Evolutionary conservation across 1,284 basidiomycete genomes (phyloP), one percentile per base, ranked within the genome.

Genomic region (Apiotrichum brassicae): DNA sequence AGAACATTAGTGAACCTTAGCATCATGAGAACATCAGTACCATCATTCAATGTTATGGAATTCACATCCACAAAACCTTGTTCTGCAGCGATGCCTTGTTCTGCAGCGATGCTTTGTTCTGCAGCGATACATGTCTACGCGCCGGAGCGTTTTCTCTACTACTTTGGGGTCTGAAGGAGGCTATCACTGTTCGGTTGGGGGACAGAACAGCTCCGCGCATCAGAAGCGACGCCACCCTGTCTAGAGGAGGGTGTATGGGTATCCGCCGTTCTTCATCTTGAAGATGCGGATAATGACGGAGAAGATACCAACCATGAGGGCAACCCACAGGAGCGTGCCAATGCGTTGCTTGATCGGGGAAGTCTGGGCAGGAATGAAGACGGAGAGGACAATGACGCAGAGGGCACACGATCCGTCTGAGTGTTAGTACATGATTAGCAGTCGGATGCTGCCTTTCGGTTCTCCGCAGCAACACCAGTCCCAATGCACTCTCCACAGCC

Each of bases 211-310:
- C 11, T 14, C 22, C 22, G 5, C 22, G 14, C 37, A 6, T 14
- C 12, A 12, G 19, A 4, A 14, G 3, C 22, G 4, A 12, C 37
- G 6, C 12, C 37, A n/a, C 6, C 40, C 16, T 20, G n/a, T 25
- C 40, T 43, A 58, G 38, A 61, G 44, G 16, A 59, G 44, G 2
- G 12, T 19, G 61, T 64, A 67, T 9, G 64, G 66, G 45, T 71
- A 68, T 4, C 66, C 63, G 72, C 82, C 79, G 74, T 97, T 95
- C 77, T 98, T 98, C 58, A 92, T 77, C 65, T 82, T 82, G 80
- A 98, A 98, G 37, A 98, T 68, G 41, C 86, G 87, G 49, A 97
- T 76, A 39, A 98, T 77, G 56, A 94, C 77, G 42, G 90, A 93
- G 72, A 92, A 92, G 51, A 95, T 78, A 61, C 91, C 77, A 68